These are phyloP conservation scores for Fusarium subtropicale DNA, from an alignment of 2,329 filamentous ascomycete species.

Conservation along the genomic window DNA sequence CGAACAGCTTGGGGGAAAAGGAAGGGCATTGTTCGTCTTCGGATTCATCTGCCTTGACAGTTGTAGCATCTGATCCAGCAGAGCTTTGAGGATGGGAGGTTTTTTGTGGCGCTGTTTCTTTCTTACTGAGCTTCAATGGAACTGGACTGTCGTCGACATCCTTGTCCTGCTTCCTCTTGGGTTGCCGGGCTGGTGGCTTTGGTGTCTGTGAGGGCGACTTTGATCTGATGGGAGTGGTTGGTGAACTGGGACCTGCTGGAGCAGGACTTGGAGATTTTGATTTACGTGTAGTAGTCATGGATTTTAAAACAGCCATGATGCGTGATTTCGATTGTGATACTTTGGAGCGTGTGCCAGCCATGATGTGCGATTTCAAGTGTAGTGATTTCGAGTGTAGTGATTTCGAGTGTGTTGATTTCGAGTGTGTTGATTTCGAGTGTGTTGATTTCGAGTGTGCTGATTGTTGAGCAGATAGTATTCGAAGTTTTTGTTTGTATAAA, in stretches of 20 bases:
- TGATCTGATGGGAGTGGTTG: neutral
- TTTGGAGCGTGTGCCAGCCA: constrained; percentile 10
- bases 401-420: too few species aligned
- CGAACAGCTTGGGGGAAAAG: constrained; percentile 15
- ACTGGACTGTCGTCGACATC: neutral
- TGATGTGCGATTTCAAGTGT: neutral
- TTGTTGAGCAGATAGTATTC: neutral
- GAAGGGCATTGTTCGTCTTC: neutral
- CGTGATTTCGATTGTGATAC: neutral
- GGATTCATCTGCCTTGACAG: neutral
- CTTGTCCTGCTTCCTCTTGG: constrained; percentile 11
- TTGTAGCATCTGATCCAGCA: neutral
- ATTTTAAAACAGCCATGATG: too few species aligned
- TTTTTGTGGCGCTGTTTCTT: neutral
- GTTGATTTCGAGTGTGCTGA: neutral
- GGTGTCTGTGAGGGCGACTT: neutral
- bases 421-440: neutral
- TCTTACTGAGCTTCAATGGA: constrained; percentile 13
- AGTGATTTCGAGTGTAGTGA: too few species aligned
- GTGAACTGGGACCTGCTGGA: neutral
- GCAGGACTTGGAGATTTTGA: neutral
- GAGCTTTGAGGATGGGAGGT: neutral
- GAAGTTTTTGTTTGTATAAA: neutral
- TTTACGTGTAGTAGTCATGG: too few species aligned
- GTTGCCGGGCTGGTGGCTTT: neutral